Conservation (phyloP, 2,329 filamentous ascomycete genomes). For the Sarocladiaceae sp. region DNA sequence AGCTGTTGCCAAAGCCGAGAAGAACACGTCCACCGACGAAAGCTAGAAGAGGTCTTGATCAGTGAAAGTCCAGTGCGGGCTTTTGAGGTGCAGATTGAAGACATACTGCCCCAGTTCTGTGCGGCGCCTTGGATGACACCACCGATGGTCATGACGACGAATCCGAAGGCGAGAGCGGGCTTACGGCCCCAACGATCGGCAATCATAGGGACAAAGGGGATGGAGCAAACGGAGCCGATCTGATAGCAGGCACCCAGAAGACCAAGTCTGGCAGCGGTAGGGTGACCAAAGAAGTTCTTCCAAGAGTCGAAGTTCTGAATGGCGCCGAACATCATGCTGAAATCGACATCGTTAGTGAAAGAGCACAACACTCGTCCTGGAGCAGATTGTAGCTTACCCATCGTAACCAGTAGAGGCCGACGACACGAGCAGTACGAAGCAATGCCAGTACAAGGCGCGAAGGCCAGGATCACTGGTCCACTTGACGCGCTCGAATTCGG, state of each 20-base stretch:
- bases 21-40: constrained; percentile 33
- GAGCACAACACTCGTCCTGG: no score
- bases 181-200: constrained; percentile 39
- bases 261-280: constrained; percentile 34
- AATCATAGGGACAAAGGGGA: constrained; percentile 41
- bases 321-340: constrained; percentile 50
- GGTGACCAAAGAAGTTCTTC: constrained; percentile 44
- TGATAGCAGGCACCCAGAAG: constrained; percentile 48
- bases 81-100: no score
- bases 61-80: no score
- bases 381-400: constrained; percentile 34
- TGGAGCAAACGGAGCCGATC: constrained; percentile 42
- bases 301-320: constrained; percentile 53
- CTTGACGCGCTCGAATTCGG: constrained; percentile 48
- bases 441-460: constrained; percentile 49
- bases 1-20: constrained; percentile 60
- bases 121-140: constrained; percentile 30
- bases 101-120: no score
- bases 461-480: constrained; percentile 55
- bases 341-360: neutral
- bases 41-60: constrained; percentile 34
- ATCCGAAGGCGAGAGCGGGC: constrained; percentile 37
- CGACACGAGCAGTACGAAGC: constrained; percentile 51
- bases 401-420: constrained; percentile 61
- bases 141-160: constrained; percentile 40